These are phyloP conservation scores for Pachysandra terminalis DNA, from an alignment of 164 flowering plant genomes.

Conservation along the genomic window DNA sequence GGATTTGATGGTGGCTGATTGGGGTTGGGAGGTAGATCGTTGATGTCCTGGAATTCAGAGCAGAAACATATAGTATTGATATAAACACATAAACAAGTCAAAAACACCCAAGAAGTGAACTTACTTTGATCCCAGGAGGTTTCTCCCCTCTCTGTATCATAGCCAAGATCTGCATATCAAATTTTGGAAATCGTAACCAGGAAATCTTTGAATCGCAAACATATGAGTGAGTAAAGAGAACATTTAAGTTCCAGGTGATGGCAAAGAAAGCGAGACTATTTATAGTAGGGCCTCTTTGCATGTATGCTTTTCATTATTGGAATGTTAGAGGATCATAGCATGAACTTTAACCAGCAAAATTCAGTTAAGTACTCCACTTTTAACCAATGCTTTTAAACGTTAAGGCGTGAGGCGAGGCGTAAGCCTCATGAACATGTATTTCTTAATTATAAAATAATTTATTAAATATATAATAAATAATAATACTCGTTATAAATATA, in stretches of 20 bases:
- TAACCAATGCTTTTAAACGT: too few relatives aligned
- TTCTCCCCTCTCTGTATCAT: slow-evolving; percentile 93
- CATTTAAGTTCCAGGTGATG: neutral
- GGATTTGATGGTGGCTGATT: slow-evolving; percentile 81
- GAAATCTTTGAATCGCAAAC: neutral
- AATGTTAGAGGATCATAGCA: neutral
- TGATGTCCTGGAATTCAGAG: slow-evolving; percentile 60
- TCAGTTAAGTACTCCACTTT: neutral
- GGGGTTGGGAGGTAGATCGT: slow-evolving; percentile 92
- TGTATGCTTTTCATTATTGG: neutral
- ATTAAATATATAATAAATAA: too few relatives aligned
- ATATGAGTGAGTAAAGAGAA: neutral
- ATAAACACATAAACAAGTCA: slow-evolving; percentile 6
- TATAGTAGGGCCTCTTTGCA: neutral
- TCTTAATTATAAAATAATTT: too few relatives aligned
- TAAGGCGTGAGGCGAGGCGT: too few relatives aligned
- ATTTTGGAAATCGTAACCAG: slow-evolving; percentile 1
- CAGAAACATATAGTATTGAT: slow-evolving; percentile 4
- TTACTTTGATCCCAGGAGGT: slow-evolving; percentile 68
- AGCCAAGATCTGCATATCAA: slow-evolving; percentile 68
- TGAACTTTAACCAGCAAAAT: neutral
- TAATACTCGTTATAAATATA: too few relatives aligned
- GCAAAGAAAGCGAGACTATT: neutral
- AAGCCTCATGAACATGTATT: too few relatives aligned
- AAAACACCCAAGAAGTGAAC: neutral